Conservation (phyloP, 1,284 basidiomycete species). For the Psilocybe mexicana region DNA sequence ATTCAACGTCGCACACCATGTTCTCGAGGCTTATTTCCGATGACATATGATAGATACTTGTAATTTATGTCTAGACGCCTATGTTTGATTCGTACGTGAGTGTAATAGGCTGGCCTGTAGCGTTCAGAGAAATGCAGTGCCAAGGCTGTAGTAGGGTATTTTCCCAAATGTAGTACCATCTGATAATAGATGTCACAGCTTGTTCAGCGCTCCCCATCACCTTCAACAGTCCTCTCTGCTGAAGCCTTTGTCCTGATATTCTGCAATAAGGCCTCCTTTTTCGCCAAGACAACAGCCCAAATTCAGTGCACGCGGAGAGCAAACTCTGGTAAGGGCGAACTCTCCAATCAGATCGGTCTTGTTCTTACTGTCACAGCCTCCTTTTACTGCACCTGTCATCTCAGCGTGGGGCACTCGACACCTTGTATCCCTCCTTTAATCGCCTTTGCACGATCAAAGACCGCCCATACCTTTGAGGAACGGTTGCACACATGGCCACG, state of each 20-base stretch:
- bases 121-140: not conserved
- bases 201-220: conserved; percentile 4
- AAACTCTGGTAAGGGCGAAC: conserved; percentile 3
- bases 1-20: conserved; percentile 84
- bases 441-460: conserved; percentile 11
- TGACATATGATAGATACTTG: conserved; percentile 33
- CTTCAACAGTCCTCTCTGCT: not conserved
- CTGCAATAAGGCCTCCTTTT: not conserved
- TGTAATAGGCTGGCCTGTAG: no score
- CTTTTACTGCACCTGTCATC: conserved; percentile 1
- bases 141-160: conserved; percentile 5
- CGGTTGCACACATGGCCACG: conserved; percentile 39
- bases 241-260: not conserved
- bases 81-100: no score
- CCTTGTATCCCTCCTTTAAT: conserved; percentile 1
- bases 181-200: conserved; percentile 19
- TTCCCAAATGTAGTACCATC: conserved; percentile 12
- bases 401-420: not conserved
- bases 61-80: not conserved
- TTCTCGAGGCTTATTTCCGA: conserved; percentile 79
- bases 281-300: not conserved
- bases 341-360: conserved; percentile 14
- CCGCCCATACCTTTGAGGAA: conserved; percentile 10
- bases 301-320: conserved; percentile 3
- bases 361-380: conserved; percentile 11